Evolutionary conservation across 1,139 yeast genomes (phyloP), one percentile per base, ranked within the genome.

Genomic region (Entelexis sorbosivorans): DNA sequence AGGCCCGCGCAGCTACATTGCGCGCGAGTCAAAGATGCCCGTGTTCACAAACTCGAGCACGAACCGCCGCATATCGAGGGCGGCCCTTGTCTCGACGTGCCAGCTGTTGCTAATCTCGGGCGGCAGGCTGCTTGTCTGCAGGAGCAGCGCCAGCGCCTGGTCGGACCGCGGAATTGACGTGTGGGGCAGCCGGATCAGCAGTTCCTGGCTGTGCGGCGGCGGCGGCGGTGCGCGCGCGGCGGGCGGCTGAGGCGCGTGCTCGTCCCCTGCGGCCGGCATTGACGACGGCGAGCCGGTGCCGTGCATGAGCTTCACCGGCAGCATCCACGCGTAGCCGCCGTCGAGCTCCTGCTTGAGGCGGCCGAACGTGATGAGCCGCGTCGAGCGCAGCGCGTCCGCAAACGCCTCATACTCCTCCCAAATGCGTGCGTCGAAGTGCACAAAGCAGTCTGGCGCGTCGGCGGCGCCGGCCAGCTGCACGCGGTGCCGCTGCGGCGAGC

Each of bases 351-450:
- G 17, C 42, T 34, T 24, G 26, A 54, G 8, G 6, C 38, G 24
- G 14, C 24, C 46, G 33, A 54, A 54, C 13, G 22, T 19, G 10
- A 57, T 57, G n/a, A 49, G 40, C 2, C 29, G 5, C 11, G 50
- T 38, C 9, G 44, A 32, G 13, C 17, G 17, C 16, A 53, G 38
- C 11, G 52, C 52, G 11, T 22, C 34, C 26, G 54, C 48, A 29
- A 54, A 54, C n/a, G 40, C 42, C 19, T 24, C 16, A 35, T 54
- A 54, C 22, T 49, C 48, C 29, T 29, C 32, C 56, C 56, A 54
- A 7, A 54, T 38, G 46, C 54, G 50, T 4, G 54, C 47, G 32
- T 54, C 56, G 31, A 53, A 53, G 38, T 54, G 51, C 10, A 54
- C 56, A 31, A 39, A 46, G 13, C 43, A 26, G 20, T 44, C 45